These are phyloP conservation scores for Holtermanniella nyarrowii DNA, from an alignment of 768 basidiomycete genomes.

Conservation along the genomic window DNA sequence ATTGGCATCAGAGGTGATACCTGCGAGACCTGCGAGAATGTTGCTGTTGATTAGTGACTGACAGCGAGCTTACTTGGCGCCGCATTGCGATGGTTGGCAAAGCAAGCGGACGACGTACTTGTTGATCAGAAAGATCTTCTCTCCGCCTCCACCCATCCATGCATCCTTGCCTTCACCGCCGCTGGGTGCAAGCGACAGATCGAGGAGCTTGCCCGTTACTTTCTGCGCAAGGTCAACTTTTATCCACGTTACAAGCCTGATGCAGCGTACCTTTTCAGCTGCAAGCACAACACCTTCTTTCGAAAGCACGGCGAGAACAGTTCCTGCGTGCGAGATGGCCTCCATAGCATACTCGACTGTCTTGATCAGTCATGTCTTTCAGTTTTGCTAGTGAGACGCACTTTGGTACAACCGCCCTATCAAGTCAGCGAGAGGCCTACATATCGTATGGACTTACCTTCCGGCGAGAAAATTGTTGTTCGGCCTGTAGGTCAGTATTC, in stretches of 20 bases:
- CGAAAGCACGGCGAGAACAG: conserved; percentile 36
- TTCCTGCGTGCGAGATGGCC: conserved; percentile 90
- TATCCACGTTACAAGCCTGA: neutral
- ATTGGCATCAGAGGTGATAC: conserved; percentile 93
- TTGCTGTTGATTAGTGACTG: conserved; percentile 51
- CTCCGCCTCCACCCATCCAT: conserved; percentile 72
- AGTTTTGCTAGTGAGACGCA: conserved; percentile 43
- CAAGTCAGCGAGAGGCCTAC: conserved; percentile 12
- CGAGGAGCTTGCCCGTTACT: conserved; percentile 93
- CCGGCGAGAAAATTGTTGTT: conserved; percentile 98
- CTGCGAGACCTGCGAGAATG: conserved; percentile 88
- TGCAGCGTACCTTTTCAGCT: conserved; percentile 29
- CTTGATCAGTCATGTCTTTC: conserved; percentile 1
- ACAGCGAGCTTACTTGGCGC: conserved; percentile 1
- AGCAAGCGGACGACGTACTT: conserved; percentile 39
- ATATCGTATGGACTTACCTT: conserved; percentile 50
- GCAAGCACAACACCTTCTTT: conserved; percentile 42
- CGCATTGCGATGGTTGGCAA: neutral
- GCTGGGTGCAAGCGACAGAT: conserved; percentile 73
- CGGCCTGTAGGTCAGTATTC: conserved; percentile 49
- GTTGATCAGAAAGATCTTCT: conserved; percentile 96
- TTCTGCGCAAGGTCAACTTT: conserved; percentile 53
- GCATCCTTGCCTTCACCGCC: conserved; percentile 41
- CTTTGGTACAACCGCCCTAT: conserved; percentile 93
- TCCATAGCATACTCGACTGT: conserved; percentile 99